Percentiles rank a stretch among this genome's conserved stretches.
Evolutionary conservation across 2,329 filamentous ascomycete genomes (phyloP).

Genomic region (Lachnellula occidentalis): DNA sequence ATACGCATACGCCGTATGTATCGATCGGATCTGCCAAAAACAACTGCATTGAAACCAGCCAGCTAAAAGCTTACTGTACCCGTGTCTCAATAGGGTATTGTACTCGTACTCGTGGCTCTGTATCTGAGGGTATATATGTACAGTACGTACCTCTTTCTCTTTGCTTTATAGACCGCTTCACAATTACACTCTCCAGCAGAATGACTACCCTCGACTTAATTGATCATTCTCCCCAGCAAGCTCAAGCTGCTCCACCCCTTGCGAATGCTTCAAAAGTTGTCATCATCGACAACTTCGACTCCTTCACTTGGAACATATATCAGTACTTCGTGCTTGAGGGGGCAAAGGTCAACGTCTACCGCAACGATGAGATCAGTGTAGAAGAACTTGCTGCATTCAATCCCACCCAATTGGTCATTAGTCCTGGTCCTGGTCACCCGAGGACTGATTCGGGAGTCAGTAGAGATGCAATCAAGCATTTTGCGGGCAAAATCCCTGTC

Average conservation of each 20-base stretch:
- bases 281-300: slow-evolving; percentile 98
- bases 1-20: too few relatives aligned
- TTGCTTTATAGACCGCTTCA: background rate
- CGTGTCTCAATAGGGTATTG: too few relatives aligned
- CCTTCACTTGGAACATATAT: slow-evolving; percentile 99
- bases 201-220: slow-evolving; percentile 47
- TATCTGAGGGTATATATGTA: too few relatives aligned
- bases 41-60: too few relatives aligned
- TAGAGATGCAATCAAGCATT: slow-evolving; percentile 83
- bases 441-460: slow-evolving; percentile 88
- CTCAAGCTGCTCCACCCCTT: slow-evolving; percentile 66
- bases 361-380: slow-evolving; percentile 87
- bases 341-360: slow-evolving; percentile 79
- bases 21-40: too few relatives aligned
- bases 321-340: slow-evolving; percentile 97
- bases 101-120: too few relatives aligned
- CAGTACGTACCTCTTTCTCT: background rate
- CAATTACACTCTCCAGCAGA: slow-evolving; percentile 8
- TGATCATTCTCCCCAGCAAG: slow-evolving; percentile 85
- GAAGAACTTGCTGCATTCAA: slow-evolving; percentile 77
- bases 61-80: too few relatives aligned
- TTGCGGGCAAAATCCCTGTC: slow-evolving; percentile 89
- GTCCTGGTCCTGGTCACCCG: slow-evolving; percentile 91
- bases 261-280: slow-evolving; percentile 83
- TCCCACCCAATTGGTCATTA: slow-evolving; percentile 90